A percentile compares a stretch with the other conserved stretches of the same genome.
These are phyloP conservation scores for Cymbopogon citratus DNA, from an alignment of 176 grass and related monocot genomes.

Conservation along the genomic window DNA sequence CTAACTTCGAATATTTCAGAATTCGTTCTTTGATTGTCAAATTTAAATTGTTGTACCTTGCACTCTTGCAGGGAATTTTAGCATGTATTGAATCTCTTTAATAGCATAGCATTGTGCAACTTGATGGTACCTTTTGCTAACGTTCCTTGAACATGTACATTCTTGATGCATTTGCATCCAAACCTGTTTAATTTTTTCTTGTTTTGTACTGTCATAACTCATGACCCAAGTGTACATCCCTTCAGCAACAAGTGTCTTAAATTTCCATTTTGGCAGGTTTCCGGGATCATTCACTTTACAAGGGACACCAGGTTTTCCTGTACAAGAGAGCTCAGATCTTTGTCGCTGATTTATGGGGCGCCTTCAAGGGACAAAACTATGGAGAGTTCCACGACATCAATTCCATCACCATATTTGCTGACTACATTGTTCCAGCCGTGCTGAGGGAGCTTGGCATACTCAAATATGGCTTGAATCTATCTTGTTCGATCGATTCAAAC, in stretches of 20 bases:
- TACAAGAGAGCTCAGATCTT: constrained; percentile 99
- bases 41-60: not conserved
- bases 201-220: not conserved
- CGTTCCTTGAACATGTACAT: not conserved
- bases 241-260: not conserved
- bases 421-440: constrained; percentile 81
- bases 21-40: not conserved
- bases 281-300: constrained; percentile 90
- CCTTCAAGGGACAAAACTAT: constrained; percentile 75
- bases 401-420: constrained; percentile 89
- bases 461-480: constrained; percentile 69
- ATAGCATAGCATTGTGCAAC: not conserved
- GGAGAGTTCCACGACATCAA: constrained; percentile 69
- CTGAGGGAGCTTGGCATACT: constrained; percentile 81
- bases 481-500: constrained; percentile 62
- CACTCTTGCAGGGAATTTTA: not conserved
- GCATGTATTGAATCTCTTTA: not conserved
- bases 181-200: not conserved
- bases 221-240: not conserved
- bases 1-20: not conserved
- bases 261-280: constrained; percentile 50
- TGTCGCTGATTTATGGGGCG: constrained; percentile 89
- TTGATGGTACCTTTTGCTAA: not conserved
- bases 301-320: constrained; percentile 83
- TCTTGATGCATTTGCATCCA: not conserved